These are phyloP conservation scores for Edaphochlamys debaryana DNA, from an alignment of 139 green algal species.

Conservation along the genomic window DNA sequence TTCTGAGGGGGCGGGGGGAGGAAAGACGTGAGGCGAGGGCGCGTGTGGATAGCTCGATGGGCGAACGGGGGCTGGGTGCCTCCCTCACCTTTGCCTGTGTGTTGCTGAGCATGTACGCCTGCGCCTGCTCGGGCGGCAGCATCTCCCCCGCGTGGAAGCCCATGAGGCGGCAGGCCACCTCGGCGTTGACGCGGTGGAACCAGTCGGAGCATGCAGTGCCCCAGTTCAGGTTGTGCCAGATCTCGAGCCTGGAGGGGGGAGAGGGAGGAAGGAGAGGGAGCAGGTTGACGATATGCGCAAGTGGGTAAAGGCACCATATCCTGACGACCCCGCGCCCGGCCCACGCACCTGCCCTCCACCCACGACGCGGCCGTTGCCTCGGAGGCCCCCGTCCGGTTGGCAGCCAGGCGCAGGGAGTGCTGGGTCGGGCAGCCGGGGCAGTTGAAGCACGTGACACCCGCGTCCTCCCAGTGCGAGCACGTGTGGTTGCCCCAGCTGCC, in stretches of 20 bases:
- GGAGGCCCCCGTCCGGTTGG: background rate
- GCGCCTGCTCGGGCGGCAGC: background rate
- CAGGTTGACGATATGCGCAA: no score
- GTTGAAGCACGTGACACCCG: constrained; percentile 41
- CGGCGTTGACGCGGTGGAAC: constrained; percentile 33
- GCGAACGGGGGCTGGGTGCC: no score
- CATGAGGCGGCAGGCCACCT: constrained; percentile 18
- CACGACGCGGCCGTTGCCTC: background rate
- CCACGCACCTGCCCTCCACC: background rate
- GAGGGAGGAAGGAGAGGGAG: no score
- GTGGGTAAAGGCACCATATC: no score
- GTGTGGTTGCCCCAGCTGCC: constrained; percentile 28
- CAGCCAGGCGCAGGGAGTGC: constrained; percentile 9
- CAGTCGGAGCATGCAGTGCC: constrained; percentile 37
- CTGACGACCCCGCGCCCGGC: no score
- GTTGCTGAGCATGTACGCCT: background rate
- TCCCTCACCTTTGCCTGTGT: no score
- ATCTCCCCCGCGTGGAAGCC: constrained; percentile 20
- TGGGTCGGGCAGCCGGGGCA: constrained; percentile 4
- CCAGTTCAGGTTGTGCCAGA: constrained; percentile 49
- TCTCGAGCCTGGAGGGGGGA: background rate
- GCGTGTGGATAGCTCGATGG: no score
- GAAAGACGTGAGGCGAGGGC: no score
- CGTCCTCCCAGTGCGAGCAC: constrained; percentile 45
- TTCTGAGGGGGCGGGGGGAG: no score